Base-by-base conservation (phyloP, 129 eudicot species). In the Tanacetum coccineum region DNA sequence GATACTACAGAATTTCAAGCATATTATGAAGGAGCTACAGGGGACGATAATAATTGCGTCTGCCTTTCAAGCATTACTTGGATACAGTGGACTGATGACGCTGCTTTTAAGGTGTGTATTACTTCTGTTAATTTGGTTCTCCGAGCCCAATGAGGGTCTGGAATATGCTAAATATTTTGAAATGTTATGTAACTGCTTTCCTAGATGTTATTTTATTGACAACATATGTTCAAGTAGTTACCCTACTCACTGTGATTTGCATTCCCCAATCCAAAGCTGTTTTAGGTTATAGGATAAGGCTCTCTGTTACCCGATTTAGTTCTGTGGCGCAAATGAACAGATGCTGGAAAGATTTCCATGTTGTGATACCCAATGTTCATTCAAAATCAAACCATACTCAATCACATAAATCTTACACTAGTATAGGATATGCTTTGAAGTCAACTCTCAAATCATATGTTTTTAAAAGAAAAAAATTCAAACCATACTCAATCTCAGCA, bases 1-100 rank as follows among this genome's bases (percentile, higher is more conserved):
- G 2, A 65, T 63, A 20, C 65, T 74, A 73, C 96, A 94, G 97
- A 94, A 78, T 72, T 94, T 94, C 78, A 94, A 78, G 95, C 97
- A 94, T 74, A 85, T 89, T 64, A 94, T 94, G 99, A 94, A 83
- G 81, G 97, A 84, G 79, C 79, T 89, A 50, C 99, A 94, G 73
- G 99, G 97, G 77, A 95, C 97, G 44, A 77, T 94, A 59, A 94
- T 94, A 48, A 83, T 89, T 74, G 84, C 90, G 71, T 84, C 97
- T 42, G 84, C 93, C 72, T 94, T 94, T 76, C 99, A 94, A 78
- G 83, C 97, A 58, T 69, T 94, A 56, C 73, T 94, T 55, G 99
- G 99, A 73, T 94, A 89, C 70, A 94, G 95, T 83, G 99, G 99
- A 60, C 71, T 94, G 77, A 94, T 89, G 95, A 40, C 97, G 19